Base-by-base conservation (phyloP, 176 grass and related monocot species). In the Oryza rufipogon region DNA sequence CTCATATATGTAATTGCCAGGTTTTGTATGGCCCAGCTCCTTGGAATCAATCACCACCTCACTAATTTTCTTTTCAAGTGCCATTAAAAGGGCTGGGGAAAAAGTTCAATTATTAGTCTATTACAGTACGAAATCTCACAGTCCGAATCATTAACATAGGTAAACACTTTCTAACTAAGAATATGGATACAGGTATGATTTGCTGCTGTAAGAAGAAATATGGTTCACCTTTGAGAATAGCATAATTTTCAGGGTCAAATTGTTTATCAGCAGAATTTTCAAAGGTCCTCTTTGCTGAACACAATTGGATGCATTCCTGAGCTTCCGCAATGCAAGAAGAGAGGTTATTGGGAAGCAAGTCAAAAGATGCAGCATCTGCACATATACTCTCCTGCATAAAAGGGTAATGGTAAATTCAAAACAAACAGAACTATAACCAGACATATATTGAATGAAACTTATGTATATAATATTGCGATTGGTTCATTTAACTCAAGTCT, bases 311-410 rank as follows among this genome's bases (percentile, higher is more conserved):
- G 80, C 96, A 98, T 89, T 98, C 93, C 58, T 93, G 91, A 75
- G 96, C 96, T 88, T 98, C 93, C 48, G 78, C 85, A 25, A 98
- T 81, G 81, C 96, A 98, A 75, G 91, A 87, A 79, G 83, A 87
- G 46, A 98, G 84, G 61, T 81, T 90, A 81, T 66, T 93, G 46
- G 89, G 89, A 90, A 80, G 89, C 74, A 98, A 85, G 39, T 98
- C 96, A 88, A 98, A 98, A 70, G 93, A 98, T 30, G 96, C 93
- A 66, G 96, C 96, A 87, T 98, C 96, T 81, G 96, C 93, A 52
- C 96, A 98, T 87, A 98, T 94, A 83, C 91, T 88, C 89, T 95
- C 96, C 96, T 98, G 81, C 77, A 85, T 70, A 74, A 61, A 83
- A 81, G 78, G 86, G 48, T 74, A 25, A 86, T 32, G 22, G 47